Base-by-base conservation (phyloP, 257 asterid species). In the Nicotiana tomentosiformis region DNA sequence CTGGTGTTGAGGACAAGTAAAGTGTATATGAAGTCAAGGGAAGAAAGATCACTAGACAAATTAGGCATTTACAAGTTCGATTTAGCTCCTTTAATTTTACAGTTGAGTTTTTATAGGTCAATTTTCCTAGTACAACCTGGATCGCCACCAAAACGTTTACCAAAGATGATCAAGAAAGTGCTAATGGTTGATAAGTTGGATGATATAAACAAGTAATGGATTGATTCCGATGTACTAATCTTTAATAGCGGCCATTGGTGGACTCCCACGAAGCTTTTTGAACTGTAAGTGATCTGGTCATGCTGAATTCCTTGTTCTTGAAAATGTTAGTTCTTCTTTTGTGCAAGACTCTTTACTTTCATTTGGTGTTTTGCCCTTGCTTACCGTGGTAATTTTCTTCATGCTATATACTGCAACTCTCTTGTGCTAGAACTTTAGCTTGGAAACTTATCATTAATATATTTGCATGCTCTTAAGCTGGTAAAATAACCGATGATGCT, bases 191-290 rank as follows among this genome's bases (percentile, higher is more conserved):
- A 94, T 61, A 88, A 77, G 82, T 57, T 95, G 91, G 99, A 95
- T 90, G 97, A 90, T 82, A 87, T 88, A 74, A 93, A 86, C 84
- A 56, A 84, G 23, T 97, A 95, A 80, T 95, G 98, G 99, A 79
- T 91, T 81, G 91, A 93, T 87, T 90, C 98, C 26, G 99, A 95
- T 86, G 46, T 95, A 86, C 93, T 94, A 65, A 69, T 95, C 83
- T 95, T 95, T 62, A 95, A 95, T 86, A 89, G 97, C 0, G 98
- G 99, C 3, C 99, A 95, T 78, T 95, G 98, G 99, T 95, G 99
- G 99, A 94, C 91, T 1, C 90, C 92, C 3, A 85, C 91, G 2
- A 95, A 95, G 82, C 97, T 95, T 69, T 95, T 89, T 83, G 92
- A 95, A 72, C 87, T 93, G 99, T 95, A 87, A 92, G 97, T 85